Percentiles rank a stretch among this genome's conserved stretches.
Conservation (phyloP, 306 rosid genomes). For the Trifolium repens region DNA sequence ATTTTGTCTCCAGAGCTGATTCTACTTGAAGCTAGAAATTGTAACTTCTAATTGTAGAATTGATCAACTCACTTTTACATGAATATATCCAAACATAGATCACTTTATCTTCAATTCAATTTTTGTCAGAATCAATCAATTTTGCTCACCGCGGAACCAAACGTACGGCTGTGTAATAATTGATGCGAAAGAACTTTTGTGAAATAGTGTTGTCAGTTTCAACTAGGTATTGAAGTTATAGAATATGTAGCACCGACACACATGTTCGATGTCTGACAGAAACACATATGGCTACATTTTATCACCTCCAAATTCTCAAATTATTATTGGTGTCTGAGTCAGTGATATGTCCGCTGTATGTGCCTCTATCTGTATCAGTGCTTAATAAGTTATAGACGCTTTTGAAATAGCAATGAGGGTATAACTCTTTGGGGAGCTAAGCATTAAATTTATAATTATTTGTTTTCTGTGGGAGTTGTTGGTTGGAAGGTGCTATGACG, state of each 20-base stretch:
- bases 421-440: not conserved
- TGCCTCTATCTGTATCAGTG: not conserved
- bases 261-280: not conserved
- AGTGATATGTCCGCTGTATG: not conserved
- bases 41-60: too few relatives aligned
- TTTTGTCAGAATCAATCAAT: too few relatives aligned
- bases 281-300: not conserved
- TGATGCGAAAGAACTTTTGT: not conserved
- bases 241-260: not conserved
- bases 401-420: not conserved
- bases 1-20: too few relatives aligned
- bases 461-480: slow-evolving; percentile 3
- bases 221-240: slow-evolving; percentile 20
- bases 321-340: not conserved
- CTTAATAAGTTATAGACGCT: not conserved
- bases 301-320: not conserved
- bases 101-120: too few relatives aligned
- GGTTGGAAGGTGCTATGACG: slow-evolving; percentile 10
- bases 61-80: too few relatives aligned
- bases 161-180: not conserved
- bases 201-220: slow-evolving; percentile 8
- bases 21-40: too few relatives aligned
- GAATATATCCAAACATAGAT: too few relatives aligned
- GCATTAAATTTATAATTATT: not conserved
- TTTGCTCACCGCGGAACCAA: too few relatives aligned